These are phyloP conservation scores for Sporobolomyces phaffii DNA, from an alignment of 768 basidiomycete species.

Conservation along the genomic window DNA sequence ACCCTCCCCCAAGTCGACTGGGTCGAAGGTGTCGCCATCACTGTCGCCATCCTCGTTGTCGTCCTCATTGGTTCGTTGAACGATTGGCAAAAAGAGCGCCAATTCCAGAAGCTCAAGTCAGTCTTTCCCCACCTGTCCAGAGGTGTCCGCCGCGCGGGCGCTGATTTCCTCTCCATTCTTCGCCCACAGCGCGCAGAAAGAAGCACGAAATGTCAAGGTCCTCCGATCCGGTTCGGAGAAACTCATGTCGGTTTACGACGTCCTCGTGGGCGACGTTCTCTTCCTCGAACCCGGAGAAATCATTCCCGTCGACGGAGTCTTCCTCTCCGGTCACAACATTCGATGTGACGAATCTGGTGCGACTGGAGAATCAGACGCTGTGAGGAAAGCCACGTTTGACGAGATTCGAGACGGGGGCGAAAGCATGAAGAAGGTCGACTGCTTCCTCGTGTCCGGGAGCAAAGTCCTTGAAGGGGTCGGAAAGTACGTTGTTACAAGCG, in stretches of 20 bases:
- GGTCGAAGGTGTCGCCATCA: slow-evolving; percentile 72
- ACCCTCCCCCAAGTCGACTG: slow-evolving; percentile 77
- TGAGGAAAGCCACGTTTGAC: slow-evolving; percentile 74
- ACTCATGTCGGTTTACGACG: slow-evolving; percentile 74
- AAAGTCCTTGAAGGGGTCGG: slow-evolving; percentile 95
- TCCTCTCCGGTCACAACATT: slow-evolving; percentile 84
- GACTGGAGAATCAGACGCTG: slow-evolving; percentile 93
- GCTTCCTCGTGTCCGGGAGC: slow-evolving; percentile 82
- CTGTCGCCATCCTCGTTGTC: slow-evolving; percentile 53
- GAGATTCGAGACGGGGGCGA: slow-evolving; percentile 50
- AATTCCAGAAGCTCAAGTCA: slow-evolving; percentile 76
- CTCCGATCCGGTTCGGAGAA: slow-evolving; percentile 66
- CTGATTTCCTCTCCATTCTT: background rate
- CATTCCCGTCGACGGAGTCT: slow-evolving; percentile 91
- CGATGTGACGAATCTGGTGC: slow-evolving; percentile 94
- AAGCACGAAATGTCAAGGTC: slow-evolving; percentile 82
- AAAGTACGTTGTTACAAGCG: slow-evolving; percentile 81
- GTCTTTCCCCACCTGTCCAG: background rate
- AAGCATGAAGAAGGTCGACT: slow-evolving; percentile 63
- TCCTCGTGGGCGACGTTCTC: slow-evolving; percentile 89
- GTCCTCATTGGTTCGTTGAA: slow-evolving; percentile 83
- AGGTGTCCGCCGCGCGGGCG: background rate
- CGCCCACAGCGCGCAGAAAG: slow-evolving; percentile 59
- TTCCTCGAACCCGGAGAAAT: slow-evolving; percentile 92
- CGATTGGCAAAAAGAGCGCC: slow-evolving; percentile 97